Base-by-base conservation (phyloP, 1,139 yeast genomes). In the Komagataea norvegica region DNA sequence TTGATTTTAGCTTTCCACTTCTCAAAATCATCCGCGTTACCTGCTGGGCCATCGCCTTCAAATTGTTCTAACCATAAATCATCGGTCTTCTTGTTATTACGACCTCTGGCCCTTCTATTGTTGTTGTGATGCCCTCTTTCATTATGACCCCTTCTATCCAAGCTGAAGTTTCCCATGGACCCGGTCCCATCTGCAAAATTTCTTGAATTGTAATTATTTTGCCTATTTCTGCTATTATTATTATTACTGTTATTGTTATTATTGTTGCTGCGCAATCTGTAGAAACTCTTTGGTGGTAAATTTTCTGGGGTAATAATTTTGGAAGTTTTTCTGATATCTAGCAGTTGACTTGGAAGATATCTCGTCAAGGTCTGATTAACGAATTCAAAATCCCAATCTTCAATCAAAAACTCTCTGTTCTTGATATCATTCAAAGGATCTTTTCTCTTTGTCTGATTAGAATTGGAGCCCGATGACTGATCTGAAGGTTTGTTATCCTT, bases 1-100 rank as follows among this genome's bases (percentile, higher is more conserved):
- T 71, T 72, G 79, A 77, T 74, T 52, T 69, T 69, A 34, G 71
- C 65, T 57, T 78, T 80, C 86, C 88, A 79, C 47, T 69, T 67
- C 55, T 80, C 88, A 53, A 82, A 82, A 51, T 81, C 91, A 38
- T 77, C 78, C 16, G 77, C 80, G 2, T 84, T 77, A 59, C 70
- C 60, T 39, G 65, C 57, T 36, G 59, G 57, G 18, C 54, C 60
- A 40, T 54, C 57, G n/a, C 53, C 55, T 26, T 64, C 70, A 49
- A 51, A 54, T 43, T 49, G 67, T 8, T 67, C 52, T 49, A 71
- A 69, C 81, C 81, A 77, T 35, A 68, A 74, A 21, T 69, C 71
- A 13, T 62, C 66, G 16, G 42, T 44, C 29, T 34, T 45, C 33
- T 39, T 48, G 11, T 32, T 36, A 15, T 42, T 32, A 29, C 48